Evolutionary conservation across 2,329 filamentous ascomycete species (phyloP).

Genomic region (Alternaria panax): DNA sequence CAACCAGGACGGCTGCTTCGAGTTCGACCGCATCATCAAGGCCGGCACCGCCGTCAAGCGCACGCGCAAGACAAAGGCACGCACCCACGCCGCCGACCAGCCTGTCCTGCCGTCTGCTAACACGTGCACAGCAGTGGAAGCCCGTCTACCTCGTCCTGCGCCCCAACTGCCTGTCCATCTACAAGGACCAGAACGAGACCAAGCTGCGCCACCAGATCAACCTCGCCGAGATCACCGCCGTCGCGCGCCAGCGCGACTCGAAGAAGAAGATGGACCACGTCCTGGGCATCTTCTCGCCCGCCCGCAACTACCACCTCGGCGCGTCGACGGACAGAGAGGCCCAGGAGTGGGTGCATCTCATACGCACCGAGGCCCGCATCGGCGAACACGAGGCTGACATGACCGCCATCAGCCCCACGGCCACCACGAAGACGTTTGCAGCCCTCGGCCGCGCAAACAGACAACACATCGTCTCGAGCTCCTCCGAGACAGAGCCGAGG

Average conservation of each 20-base stretch:
- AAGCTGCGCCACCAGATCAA: conserved; percentile 88
- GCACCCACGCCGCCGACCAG: neutral
- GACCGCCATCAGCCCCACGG: conserved; percentile 72
- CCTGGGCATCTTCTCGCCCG: conserved; percentile 90
- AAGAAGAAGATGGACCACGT: conserved; percentile 87
- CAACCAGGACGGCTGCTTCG: conserved; percentile 93
- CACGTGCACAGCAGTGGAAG: conserved; percentile 77
- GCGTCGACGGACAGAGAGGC: conserved; percentile 76
- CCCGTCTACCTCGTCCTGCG: conserved; percentile 86
- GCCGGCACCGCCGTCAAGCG: conserved; percentile 85
- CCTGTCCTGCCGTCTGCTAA: conserved; percentile 14
- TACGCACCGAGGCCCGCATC: conserved; percentile 80
- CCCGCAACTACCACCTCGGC: conserved; percentile 90
- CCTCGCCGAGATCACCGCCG: conserved; percentile 88
- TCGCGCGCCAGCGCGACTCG: conserved; percentile 85
- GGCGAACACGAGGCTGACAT: conserved; percentile 90
- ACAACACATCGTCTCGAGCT: conserved; percentile 52
- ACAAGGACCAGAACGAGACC: conserved; percentile 89
- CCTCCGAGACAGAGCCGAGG: conserved; percentile 54
- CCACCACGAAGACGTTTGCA: conserved; percentile 57
- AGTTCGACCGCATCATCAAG: conserved; percentile 93
- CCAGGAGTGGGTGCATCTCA: conserved; percentile 83
- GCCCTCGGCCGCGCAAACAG: conserved; percentile 48
- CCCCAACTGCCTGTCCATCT: conserved; percentile 88
- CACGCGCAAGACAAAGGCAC: conserved; percentile 79